These are phyloP conservation scores for Boletus reticuloceps DNA, from an alignment of 768 basidiomycete genomes.

Conservation along the genomic window DNA sequence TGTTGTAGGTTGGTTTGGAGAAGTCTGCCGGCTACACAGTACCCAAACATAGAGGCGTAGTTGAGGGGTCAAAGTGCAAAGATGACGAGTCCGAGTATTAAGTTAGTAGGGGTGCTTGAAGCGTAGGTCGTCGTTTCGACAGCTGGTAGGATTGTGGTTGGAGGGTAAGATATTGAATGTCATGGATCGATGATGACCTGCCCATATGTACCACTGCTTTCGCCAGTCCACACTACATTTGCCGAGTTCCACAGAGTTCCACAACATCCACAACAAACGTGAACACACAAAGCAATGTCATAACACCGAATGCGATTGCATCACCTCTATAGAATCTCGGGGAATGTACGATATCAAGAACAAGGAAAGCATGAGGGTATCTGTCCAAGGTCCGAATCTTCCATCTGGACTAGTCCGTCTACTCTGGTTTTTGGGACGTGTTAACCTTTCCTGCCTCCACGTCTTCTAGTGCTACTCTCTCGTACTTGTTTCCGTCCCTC, in stretches of 20 bases:
- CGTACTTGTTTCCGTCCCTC: slow-evolving; percentile 41
- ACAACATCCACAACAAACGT: not conserved
- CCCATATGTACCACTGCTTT: not conserved
- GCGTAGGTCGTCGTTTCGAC: not conserved
- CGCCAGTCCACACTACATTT: not conserved
- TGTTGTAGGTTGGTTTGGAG: slow-evolving; percentile 80
- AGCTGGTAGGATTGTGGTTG: not conserved
- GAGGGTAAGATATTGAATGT: not conserved
- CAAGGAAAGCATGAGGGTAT: slow-evolving; percentile 14
- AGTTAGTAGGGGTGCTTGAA: too few relatives aligned
- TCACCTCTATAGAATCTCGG: slow-evolving; percentile 12
- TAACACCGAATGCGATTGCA: not conserved
- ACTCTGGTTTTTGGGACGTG: slow-evolving; percentile 29
- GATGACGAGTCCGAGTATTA: not conserved
- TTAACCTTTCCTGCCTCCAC: slow-evolving; percentile 48
- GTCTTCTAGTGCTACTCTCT: slow-evolving; percentile 63
- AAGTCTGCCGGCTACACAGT: slow-evolving; percentile 72
- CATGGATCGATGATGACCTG: slow-evolving; percentile 15
- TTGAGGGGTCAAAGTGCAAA: not conserved
- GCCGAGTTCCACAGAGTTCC: slow-evolving; percentile 7
- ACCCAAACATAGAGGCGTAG: slow-evolving; percentile 64
- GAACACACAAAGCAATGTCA: not conserved
- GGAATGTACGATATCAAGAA: slow-evolving; percentile 8
- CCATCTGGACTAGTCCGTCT: slow-evolving; percentile 2
- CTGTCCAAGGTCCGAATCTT: slow-evolving; percentile 2